Evolutionary conservation across 345 rosid species (phyloP).

Genomic region (Excoecaria cochinchinensis): DNA sequence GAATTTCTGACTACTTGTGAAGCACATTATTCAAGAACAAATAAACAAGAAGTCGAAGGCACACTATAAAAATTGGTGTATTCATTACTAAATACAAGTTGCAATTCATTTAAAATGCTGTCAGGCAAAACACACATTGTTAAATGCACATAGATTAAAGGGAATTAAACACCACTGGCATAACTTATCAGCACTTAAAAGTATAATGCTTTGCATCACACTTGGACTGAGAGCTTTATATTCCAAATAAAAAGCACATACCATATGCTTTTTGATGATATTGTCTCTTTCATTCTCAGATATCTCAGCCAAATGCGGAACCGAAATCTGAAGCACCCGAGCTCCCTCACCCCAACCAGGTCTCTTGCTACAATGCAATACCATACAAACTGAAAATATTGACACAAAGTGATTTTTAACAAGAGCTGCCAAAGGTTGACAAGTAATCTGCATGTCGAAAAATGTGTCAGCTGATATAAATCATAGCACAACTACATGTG

Average conservation of each 20-base stretch:
- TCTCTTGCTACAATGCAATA: conserved; percentile 63
- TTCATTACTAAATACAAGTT: neutral
- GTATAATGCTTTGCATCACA: neutral
- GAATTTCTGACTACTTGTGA: neutral
- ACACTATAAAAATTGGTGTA: neutral
- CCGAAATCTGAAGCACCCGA: conserved; percentile 60
- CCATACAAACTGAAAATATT: conserved; percentile 78
- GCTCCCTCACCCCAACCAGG: conserved; percentile 63
- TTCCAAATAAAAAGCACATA: conserved; percentile 32
- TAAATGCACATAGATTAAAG: neutral
- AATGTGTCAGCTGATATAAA: conserved; percentile 12
- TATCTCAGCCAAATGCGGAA: conserved; percentile 60
- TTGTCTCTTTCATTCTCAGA: conserved; percentile 82
- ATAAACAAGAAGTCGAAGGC: neutral
- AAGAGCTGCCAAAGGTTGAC: conserved; percentile 55
- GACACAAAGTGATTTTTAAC: conserved; percentile 77
- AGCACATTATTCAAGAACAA: neutral
- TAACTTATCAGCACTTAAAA: neutral
- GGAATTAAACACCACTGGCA: neutral
- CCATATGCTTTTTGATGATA: conserved; percentile 84
- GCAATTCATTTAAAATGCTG: neutral
- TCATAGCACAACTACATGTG: neutral
- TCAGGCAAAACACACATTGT: neutral
- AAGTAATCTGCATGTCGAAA: conserved; percentile 57
- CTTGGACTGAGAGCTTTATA: neutral